A percentile compares a stretch with the other conserved stretches of the same genome.
phyloP scores from a whole-genome alignment of 257 asterid genomes.

The Solanum infundibuliforme region DNA sequence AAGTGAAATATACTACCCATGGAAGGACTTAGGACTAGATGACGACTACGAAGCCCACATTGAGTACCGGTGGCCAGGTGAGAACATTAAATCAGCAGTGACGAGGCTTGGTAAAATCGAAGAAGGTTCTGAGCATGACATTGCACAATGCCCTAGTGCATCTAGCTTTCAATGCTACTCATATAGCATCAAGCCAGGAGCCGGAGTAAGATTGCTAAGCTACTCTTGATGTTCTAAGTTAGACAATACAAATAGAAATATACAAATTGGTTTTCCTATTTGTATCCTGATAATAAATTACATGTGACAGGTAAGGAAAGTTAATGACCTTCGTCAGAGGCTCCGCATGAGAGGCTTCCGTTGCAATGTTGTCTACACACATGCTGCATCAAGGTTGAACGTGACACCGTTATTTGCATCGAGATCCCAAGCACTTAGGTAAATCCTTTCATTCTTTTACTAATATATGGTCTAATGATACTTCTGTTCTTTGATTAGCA shows the following conservation, averaged over 20 bases:
- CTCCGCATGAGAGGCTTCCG: slow-evolving; percentile 69
- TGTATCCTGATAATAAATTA: not conserved
- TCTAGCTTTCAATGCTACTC: slow-evolving; percentile 52
- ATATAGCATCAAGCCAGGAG: slow-evolving; percentile 38
- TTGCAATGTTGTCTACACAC: slow-evolving; percentile 46
- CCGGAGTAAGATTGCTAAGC: slow-evolving; percentile 29
- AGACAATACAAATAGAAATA: not conserved
- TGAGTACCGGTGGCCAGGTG: slow-evolving; percentile 62
- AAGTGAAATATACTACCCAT: slow-evolving; percentile 54
- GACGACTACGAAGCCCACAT: slow-evolving; percentile 51
- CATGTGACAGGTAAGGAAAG: slow-evolving; percentile 25
- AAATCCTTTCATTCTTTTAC: not conserved
- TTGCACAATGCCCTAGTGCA: slow-evolving; percentile 22
- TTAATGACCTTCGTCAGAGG: slow-evolving; percentile 48
- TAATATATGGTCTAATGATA: not conserved
- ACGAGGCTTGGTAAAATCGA: slow-evolving; percentile 35
- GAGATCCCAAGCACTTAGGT: slow-evolving; percentile 62
- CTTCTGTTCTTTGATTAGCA: not conserved
- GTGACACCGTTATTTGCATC: slow-evolving; percentile 55
- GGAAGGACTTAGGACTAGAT: slow-evolving; percentile 44
- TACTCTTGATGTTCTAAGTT: not conserved
- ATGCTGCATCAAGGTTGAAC: slow-evolving; percentile 42
- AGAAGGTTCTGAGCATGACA: slow-evolving; percentile 27
- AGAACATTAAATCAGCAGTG: slow-evolving; percentile 33
- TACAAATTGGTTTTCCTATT: not conserved